A percentile compares a stretch with the other conserved stretches of the same genome.
phyloP scores from a whole-genome alignment of 2,329 filamentous ascomycete genomes.

The Chrysoporthe puriensis region DNA sequence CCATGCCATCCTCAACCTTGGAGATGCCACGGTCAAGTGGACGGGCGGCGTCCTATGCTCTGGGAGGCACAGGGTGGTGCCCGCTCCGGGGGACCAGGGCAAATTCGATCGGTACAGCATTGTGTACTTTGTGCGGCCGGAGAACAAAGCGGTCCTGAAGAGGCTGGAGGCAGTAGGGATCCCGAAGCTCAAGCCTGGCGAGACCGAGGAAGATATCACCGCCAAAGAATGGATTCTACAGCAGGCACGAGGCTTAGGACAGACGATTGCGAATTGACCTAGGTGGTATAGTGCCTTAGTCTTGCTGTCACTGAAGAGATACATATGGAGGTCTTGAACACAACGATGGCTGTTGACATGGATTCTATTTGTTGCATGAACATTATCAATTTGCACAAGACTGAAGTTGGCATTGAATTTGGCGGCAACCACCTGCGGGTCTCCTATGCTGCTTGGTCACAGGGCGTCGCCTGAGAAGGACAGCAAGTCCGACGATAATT shows the following conservation, averaged over 20 bases:
- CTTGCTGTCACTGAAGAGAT: too few species aligned
- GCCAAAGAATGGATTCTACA: constrained; percentile 29
- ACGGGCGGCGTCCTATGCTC: constrained; percentile 38
- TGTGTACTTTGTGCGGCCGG: constrained; percentile 31
- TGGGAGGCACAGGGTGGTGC: constrained; percentile 41
- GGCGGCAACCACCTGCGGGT: too few species aligned
- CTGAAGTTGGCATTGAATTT: too few species aligned
- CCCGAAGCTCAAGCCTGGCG: constrained; percentile 20
- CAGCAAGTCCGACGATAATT: too few species aligned
- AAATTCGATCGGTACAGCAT: constrained; percentile 27
- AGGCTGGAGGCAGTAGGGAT: constrained; percentile 26
- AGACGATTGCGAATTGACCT: constrained; percentile 12
- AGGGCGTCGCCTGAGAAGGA: too few species aligned
- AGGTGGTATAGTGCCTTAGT: background rate
- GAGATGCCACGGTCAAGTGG: constrained; percentile 42
- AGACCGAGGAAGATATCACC: constrained; percentile 23
- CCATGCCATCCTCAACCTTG: constrained; percentile 42
- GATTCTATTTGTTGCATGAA: too few species aligned
- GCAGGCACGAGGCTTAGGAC: constrained; percentile 19
- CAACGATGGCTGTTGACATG: too few species aligned
- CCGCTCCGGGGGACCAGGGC: constrained; percentile 33
- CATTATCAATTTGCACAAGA: too few species aligned
- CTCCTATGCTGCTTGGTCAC: too few species aligned
- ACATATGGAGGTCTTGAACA: too few species aligned
- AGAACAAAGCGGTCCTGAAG: constrained; percentile 28